These are phyloP conservation scores for Corynascus novoguineensis DNA, from an alignment of 495 filamentous ascomycete species.

Conservation along the genomic window DNA sequence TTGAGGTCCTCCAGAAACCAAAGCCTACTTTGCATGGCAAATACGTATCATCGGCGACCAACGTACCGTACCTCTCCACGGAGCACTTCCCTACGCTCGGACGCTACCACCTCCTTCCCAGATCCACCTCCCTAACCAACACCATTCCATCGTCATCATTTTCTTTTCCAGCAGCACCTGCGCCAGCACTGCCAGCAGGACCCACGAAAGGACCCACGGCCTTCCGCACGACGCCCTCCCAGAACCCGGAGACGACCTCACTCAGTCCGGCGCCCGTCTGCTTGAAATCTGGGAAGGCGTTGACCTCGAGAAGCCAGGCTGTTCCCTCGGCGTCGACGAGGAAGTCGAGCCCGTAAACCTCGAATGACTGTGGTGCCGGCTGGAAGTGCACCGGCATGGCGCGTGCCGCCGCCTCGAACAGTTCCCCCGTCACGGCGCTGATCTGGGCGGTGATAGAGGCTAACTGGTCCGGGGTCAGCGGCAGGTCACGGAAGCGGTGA, in stretches of 20 bases:
- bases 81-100: background rate
- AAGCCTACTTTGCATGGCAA: background rate
- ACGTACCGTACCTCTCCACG: background rate
- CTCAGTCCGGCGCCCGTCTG: constrained; percentile 76
- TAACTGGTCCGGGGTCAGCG: constrained; percentile 20
- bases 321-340: constrained; percentile 61
- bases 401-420: constrained; percentile 78
- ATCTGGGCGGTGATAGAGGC: constrained; percentile 67
- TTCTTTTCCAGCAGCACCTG: background rate
- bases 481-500: constrained; percentile 63
- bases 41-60: background rate
- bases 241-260: constrained; percentile 66
- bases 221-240: constrained; percentile 62
- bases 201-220: constrained; percentile 47
- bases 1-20: too few relatives aligned
- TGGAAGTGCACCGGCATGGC: constrained; percentile 89
- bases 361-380: constrained; percentile 77
- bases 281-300: constrained; percentile 90
- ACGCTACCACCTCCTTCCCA: constrained; percentile 27
- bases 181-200: background rate
- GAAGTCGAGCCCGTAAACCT: constrained; percentile 90
- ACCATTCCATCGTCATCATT: constrained; percentile 28
- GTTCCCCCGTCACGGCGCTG: constrained; percentile 59
- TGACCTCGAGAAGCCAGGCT: constrained; percentile 83
- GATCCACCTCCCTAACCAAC: constrained; percentile 30